phyloP scores from a whole-genome alignment of 2,329 filamentous ascomycete species.

The Monilinia fructigena region DNA sequence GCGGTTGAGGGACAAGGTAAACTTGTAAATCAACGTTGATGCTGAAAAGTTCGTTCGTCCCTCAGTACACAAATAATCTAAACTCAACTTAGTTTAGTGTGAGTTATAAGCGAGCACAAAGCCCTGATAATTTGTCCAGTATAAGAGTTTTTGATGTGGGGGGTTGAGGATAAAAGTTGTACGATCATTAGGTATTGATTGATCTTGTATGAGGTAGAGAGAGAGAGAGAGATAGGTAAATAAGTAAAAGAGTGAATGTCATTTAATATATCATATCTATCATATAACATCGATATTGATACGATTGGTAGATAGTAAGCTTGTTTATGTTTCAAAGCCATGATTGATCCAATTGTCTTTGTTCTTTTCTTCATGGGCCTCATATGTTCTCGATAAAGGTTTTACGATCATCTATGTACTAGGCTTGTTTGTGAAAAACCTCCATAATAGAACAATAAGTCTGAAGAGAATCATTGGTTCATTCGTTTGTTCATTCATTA shows the following conservation, averaged over 20 bases:
- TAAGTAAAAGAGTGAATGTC: background rate
- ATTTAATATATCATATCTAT: background rate
- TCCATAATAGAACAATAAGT: background rate
- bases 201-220: background rate
- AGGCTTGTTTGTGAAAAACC: background rate
- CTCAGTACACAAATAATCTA: slow-evolving; percentile 25
- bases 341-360: slow-evolving; percentile 14
- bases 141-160: slow-evolving; percentile 6
- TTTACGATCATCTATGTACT: background rate
- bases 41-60: slow-evolving; percentile 19
- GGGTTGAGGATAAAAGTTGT: background rate
- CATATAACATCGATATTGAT: background rate
- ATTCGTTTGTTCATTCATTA: background rate
- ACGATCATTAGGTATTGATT: background rate
- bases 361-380: slow-evolving; percentile 4
- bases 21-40: slow-evolving; percentile 23
- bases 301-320: background rate
- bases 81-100: slow-evolving; percentile 18
- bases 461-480: too few relatives aligned
- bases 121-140: too few relatives aligned
- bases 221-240: too few relatives aligned
- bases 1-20: slow-evolving; percentile 24
- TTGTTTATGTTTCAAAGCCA: background rate
- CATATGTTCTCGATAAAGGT: background rate
- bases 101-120: slow-evolving; percentile 18